Base-by-base conservation (phyloP, 495 filamentous ascomycete species). In the Pseudoneurospora amorphoporcata region DNA sequence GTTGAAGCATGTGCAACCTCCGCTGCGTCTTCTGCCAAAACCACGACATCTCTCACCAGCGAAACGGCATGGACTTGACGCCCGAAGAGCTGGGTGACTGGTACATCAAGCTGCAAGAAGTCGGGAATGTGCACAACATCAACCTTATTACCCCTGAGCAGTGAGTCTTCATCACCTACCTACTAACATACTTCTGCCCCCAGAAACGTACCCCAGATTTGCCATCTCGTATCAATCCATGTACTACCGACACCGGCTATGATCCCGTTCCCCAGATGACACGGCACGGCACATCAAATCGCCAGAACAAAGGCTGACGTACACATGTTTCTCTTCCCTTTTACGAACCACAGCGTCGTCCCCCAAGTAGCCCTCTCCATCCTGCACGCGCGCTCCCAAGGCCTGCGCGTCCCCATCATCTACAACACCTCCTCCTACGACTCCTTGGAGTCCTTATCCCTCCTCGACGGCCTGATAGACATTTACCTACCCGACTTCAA, bases 21-120 rank as follows among this genome's bases (percentile, higher is more conserved):
- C 87, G 91, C 17, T 94, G 92, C 78, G 90, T 92, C 0, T 94
- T 94, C 77, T 95, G 92, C 79, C 92, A 94, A 78, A 94, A 94
- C 81, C 87, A 93, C 79, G 91, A 92, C 68, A 94, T 94, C 43
- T 86, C 91, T 2, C 92, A 94, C 73, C 86, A 89, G 76, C 83
- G 88, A 8, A 91, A 91, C 68, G 91, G 92, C 4, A 88, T 89
- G 75, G 90, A 93, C 74, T 80, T 93, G n/a, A 91, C 90, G 0
- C 91, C 92, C 14, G 89, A 91, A 76, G 87, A 93, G 77, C 85
- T 95, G 3, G 92, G 86, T 4, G 87, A 90, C 35, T 93, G 92
- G 92, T 93, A 88, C 77, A 72, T 94, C 45, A 94, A 93, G 79
- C 82, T 95, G 19, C 91, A 94, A 75, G 84, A 91, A 2, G 83